Conservation (phyloP, 441 rosid genomes). For the Adansonia rubrostipa region DNA sequence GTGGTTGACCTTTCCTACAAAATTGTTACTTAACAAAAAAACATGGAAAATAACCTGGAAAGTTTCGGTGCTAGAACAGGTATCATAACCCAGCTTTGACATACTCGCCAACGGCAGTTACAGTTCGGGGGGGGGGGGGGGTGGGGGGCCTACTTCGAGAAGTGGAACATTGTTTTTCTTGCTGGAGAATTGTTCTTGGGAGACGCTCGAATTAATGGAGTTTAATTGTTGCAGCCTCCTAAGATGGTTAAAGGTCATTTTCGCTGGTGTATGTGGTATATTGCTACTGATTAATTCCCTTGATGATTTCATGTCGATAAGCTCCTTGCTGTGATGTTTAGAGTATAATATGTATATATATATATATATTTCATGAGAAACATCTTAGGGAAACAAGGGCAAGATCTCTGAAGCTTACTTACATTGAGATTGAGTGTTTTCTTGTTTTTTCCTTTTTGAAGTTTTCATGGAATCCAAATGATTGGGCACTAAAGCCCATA, state of each 20-base stretch:
- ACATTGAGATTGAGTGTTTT: neutral
- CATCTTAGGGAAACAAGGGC: neutral
- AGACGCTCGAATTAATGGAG: neutral
- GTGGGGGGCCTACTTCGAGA: constrained; percentile 13
- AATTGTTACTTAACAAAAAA: neutral
- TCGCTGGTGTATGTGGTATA: neutral
- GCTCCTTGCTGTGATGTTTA: neutral
- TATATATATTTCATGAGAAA: neutral
- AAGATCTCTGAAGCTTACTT: constrained; percentile 7
- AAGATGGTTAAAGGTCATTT: constrained; percentile 16
- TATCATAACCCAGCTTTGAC: constrained; percentile 17
- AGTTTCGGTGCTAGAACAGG: neutral
- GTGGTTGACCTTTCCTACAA: neutral
- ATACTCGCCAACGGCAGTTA: constrained; percentile 14
- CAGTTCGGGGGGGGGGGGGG: neutral
- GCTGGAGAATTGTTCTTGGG: neutral
- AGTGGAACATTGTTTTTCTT: constrained; percentile 20
- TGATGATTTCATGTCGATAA: neutral
- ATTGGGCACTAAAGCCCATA: neutral
- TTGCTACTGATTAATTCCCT: neutral
- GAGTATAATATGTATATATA: neutral
- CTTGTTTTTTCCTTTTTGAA: neutral
- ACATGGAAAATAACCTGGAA: constrained; percentile 10
- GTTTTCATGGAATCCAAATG: neutral
- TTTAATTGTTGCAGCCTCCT: neutral